Evolutionary conservation across 2,329 filamentous ascomycete species (phyloP), one percentile per base, ranked within the genome.

Genomic region (Aspergillus neotritici): DNA sequence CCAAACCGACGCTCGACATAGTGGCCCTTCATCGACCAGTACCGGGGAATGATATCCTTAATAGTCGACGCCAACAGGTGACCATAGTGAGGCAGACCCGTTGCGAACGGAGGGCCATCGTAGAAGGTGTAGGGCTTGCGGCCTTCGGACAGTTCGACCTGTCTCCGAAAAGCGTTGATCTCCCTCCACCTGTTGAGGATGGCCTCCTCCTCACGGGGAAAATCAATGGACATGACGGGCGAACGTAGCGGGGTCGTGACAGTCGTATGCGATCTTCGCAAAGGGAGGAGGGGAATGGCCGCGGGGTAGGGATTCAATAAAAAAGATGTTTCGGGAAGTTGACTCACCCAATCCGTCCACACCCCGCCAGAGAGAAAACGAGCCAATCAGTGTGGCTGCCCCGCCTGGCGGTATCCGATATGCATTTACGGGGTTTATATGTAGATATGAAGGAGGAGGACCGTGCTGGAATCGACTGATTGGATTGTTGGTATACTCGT

Each of bases 11-110:
- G 80, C 72, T 93, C 87, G 40, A 96, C 90, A 71, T 94, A 86
- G 63, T 83, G 87, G 12, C 91, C 91, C 65, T 94, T 94, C 90
- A 95, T 95, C 40, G 89, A 89, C 88, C 90, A 96, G 68, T 96
- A 97, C 56, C 91, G 77, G 7, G 91, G 89, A 54, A 97, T 94
- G 48, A 95, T 93, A 66, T 96, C 91, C 69, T 97, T 96, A 72
- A 96, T 95, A 38, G 90, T 96, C 14, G 88, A 94, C 31, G 91
- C 86, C 53, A 94, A 76, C 41, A 94, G 72, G 68, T 94, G 88
- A 44, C 83, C 80, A 58, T 85, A 83, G 64, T 85, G 82, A 33
- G 80, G 79, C 47, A 80, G 72, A 31, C 79, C 78, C 54, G 84
- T 94, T 63, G 82, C 83, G 62, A 88, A 88, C 4, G 85, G 84